phyloP scores from a whole-genome alignment of 1,139 yeast genomes.

The Yamadazyma dendronema region DNA sequence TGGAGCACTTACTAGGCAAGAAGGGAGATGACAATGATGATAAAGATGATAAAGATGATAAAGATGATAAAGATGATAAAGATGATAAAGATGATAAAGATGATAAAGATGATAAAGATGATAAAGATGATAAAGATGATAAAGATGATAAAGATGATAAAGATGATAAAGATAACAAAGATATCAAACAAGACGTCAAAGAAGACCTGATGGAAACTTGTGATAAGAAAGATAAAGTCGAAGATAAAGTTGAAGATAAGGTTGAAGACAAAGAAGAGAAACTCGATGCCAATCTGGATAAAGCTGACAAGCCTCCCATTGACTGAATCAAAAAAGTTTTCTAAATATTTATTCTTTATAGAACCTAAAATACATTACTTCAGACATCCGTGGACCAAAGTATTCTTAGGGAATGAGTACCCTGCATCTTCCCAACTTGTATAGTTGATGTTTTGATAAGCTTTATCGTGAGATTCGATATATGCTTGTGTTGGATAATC shows the following conservation, averaged over 20 bases:
- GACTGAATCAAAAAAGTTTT: background rate
- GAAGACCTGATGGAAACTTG: background rate
- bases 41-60: background rate
- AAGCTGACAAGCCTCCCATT: too few relatives aligned
- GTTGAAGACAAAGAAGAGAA: background rate
- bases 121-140: conserved; percentile 4
- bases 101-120: conserved; percentile 5
- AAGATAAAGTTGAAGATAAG: conserved; percentile 3
- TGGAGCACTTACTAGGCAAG: conserved; percentile 6
- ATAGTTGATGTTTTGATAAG: conserved; percentile 60
- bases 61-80: conserved; percentile 6
- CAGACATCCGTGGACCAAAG: conserved; percentile 19
- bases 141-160: too few relatives aligned
- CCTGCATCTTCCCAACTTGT: conserved; percentile 72
- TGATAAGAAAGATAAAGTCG: too few relatives aligned
- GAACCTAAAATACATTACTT: conserved; percentile 7
- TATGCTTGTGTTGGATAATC: conserved; percentile 74
- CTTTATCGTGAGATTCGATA: conserved; percentile 59
- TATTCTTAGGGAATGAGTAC: conserved; percentile 56
- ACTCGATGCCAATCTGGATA: too few relatives aligned
- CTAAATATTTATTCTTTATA: background rate
- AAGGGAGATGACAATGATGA: conserved; percentile 4
- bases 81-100: conserved; percentile 6
- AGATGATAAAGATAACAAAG: background rate
- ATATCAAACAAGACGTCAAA: background rate